These are phyloP conservation scores for Podaxis sp. DNA, from an alignment of 768 basidiomycete genomes.

Conservation along the genomic window DNA sequence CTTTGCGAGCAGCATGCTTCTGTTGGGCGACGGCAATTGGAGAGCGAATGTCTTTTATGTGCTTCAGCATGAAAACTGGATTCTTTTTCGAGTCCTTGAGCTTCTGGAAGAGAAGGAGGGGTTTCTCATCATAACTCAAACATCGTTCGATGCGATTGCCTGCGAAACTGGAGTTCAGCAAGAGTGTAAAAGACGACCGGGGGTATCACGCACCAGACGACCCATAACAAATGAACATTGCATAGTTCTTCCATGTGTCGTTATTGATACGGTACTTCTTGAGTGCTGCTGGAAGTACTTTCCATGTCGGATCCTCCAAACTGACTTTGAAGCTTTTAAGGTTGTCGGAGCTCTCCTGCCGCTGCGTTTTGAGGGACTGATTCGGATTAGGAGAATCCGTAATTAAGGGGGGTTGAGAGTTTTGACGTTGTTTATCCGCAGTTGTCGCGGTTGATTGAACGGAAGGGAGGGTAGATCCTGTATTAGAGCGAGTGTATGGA, in stretches of 20 bases:
- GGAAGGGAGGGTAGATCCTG: conserved; percentile 22
- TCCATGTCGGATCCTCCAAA: conserved; percentile 97
- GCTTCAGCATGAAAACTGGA: conserved; percentile 98
- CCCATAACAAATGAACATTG: conserved; percentile 99
- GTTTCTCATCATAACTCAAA: conserved; percentile 96
- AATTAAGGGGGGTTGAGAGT: conserved; percentile 20
- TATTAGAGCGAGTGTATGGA: conserved; percentile 32
- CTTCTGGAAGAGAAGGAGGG: conserved; percentile 92
- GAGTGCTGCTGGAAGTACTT: conserved; percentile 94
- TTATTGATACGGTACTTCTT: conserved; percentile 99
- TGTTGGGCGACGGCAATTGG: conserved; percentile 96
- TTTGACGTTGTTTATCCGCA: conserved; percentile 27
- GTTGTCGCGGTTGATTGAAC: conserved; percentile 15
- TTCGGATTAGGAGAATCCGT: conserved; percentile 25
- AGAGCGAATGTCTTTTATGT: conserved; percentile 94
- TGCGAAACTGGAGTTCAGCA: conserved; percentile 19
- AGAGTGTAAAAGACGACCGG: not conserved
- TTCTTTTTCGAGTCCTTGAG: conserved; percentile 97
- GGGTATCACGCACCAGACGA: conserved; percentile 59
- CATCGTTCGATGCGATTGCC: conserved; percentile 87
- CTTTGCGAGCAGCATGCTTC: conserved; percentile 89
- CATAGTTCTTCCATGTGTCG: conserved; percentile 98
- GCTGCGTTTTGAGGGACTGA: conserved; percentile 40
- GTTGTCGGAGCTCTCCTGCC: conserved; percentile 70
- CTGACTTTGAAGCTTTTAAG: conserved; percentile 97